Evolutionary conservation across 441 rosid species (phyloP).

Genomic region (Aleurites moluccanus): DNA sequence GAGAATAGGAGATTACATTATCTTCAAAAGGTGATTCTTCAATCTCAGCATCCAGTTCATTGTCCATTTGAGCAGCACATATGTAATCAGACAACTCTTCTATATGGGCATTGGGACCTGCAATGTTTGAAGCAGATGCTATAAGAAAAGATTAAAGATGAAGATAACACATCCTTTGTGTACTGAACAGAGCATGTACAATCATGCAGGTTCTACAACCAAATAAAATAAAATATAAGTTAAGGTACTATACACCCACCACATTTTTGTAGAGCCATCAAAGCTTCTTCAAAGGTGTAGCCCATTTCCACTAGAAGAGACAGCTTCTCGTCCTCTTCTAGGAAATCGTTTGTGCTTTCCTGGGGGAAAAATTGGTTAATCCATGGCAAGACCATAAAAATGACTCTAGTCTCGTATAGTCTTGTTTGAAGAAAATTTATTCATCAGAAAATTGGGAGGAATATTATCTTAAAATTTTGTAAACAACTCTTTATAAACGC

Average conservation of each 20-base stretch:
- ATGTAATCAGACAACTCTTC: conserved; percentile 32
- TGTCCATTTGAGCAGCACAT: conserved; percentile 27
- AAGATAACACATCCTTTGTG: background rate
- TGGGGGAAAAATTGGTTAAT: background rate
- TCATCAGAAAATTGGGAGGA: background rate
- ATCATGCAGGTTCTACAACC: background rate
- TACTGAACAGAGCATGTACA: background rate
- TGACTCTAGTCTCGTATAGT: background rate
- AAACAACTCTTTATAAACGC: background rate
- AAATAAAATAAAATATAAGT: background rate
- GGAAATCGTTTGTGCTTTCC: background rate
- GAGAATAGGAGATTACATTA: conserved; percentile 1
- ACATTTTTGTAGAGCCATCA: background rate
- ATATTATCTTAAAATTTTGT: background rate
- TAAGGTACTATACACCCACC: background rate
- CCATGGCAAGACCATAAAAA: background rate
- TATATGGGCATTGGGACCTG: conserved; percentile 29
- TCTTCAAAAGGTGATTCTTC: conserved; percentile 17
- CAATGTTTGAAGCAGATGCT: background rate
- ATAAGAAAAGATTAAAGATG: background rate
- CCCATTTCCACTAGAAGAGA: background rate
- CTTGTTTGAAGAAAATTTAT: background rate
- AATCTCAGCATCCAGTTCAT: too few relatives aligned
- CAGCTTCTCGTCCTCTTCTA: background rate
- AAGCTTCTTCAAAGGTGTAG: background rate